phyloP scores from a whole-genome alignment of 2,329 filamentous ascomycete species.

The Sarocladium oryzae region DNA sequence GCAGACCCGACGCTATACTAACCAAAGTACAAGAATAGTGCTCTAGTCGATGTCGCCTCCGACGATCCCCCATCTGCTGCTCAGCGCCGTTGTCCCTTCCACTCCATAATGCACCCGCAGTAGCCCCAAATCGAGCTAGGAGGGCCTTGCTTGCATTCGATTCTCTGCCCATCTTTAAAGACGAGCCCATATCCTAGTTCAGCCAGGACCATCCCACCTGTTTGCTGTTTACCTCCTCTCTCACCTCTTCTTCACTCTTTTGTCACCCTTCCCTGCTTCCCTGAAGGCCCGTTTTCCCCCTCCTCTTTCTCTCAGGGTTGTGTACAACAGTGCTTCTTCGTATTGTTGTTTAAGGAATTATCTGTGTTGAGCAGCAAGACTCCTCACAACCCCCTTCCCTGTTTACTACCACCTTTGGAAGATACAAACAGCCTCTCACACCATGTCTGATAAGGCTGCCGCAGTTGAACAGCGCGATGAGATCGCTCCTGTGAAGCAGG shows the following conservation, averaged over 20 bases:
- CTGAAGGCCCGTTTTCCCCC: no score
- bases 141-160: no score
- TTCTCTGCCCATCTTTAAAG: no score
- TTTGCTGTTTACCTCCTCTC: not conserved
- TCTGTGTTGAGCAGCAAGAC: no score
- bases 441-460: slow-evolving; percentile 26
- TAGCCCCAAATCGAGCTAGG: no score
- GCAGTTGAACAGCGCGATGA: slow-evolving; percentile 19
- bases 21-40: not conserved
- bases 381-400: not conserved
- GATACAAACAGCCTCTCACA: not conserved
- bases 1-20: not conserved
- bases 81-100: not conserved
- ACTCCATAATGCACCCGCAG: not conserved
- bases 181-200: slow-evolving; percentile 6
- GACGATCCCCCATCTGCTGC: slow-evolving; percentile 6
- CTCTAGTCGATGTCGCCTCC: slow-evolving; percentile 1
- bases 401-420: not conserved
- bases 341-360: not conserved
- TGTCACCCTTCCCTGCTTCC: not conserved
- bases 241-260: slow-evolving; percentile 1
- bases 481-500: slow-evolving; percentile 17
- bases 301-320: no score
- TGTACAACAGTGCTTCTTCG: no score
- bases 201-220: slow-evolving; percentile 7